Conservation (phyloP, 371 early-diverging fungal species). For the Mortierella sp. region DNA sequence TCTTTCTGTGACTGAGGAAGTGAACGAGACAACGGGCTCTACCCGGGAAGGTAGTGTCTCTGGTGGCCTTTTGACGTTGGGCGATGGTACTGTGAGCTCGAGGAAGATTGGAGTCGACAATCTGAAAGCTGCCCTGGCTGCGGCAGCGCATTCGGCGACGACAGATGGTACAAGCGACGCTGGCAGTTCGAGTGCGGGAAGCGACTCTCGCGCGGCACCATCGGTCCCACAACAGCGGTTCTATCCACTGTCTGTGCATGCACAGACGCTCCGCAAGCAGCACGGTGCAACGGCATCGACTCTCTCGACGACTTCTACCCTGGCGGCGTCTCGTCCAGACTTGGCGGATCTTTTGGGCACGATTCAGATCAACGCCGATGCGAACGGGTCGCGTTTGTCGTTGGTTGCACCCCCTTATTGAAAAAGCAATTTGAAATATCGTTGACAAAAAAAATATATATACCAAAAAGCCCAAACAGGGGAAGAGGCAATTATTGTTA, state of each 20-base stretch:
- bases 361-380: constrained; percentile 27
- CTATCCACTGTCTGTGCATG: constrained; percentile 38
- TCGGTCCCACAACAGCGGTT: constrained; percentile 1
- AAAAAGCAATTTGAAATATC: not conserved
- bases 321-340: constrained; percentile 38
- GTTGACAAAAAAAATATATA: too few species aligned
- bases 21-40: not conserved
- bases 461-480: not conserved
- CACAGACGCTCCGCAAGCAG: constrained; percentile 41
- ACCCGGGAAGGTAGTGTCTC: constrained; percentile 20
- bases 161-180: constrained; percentile 31
- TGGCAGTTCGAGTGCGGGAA: constrained; percentile 32
- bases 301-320: constrained; percentile 18
- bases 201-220: constrained; percentile 4
- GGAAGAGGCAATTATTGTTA: not conserved
- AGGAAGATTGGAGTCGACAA: constrained; percentile 45
- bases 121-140: constrained; percentile 48
- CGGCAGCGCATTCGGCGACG: constrained; percentile 27
- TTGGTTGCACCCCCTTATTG: constrained; percentile 42
- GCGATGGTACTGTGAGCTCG: constrained; percentile 10
- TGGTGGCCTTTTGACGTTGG: constrained; percentile 13
- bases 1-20: constrained; percentile 19
- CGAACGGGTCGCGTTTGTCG: constrained; percentile 20
- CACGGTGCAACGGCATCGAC: constrained; percentile 23
- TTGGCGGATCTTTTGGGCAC: constrained; percentile 41